Evolutionary conservation across 2,329 filamentous ascomycete species (phyloP).

Genomic region (Aspergillus ochraceoroseus): DNA sequence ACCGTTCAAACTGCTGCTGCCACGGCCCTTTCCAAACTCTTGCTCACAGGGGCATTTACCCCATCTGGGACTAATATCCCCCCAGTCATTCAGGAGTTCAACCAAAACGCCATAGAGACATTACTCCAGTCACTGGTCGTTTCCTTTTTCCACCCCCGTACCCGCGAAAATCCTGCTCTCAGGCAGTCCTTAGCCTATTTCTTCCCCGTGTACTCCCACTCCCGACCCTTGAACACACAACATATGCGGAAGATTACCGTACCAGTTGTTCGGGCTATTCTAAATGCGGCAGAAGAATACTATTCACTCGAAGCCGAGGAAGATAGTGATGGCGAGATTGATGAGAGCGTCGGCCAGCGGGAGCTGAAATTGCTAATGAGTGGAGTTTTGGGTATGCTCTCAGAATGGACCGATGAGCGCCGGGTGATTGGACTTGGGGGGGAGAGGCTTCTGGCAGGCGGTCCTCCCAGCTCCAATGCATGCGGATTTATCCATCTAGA

Average conservation of each 20-base stretch:
- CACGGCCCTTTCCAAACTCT: slow-evolving; percentile 75
- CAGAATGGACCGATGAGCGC: slow-evolving; percentile 92
- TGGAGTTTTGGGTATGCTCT: slow-evolving; percentile 71
- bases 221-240: slow-evolving; percentile 72
- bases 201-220: slow-evolving; percentile 89
- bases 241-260: slow-evolving; percentile 72
- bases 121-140: slow-evolving; percentile 80
- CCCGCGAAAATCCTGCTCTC: slow-evolving; percentile 71
- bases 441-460: slow-evolving; percentile 42
- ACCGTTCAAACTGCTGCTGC: slow-evolving; percentile 78
- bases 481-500: slow-evolving; percentile 76
- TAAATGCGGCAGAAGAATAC: slow-evolving; percentile 55
- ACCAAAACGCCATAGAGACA: slow-evolving; percentile 59
- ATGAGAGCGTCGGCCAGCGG: slow-evolving; percentile 68
- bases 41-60: slow-evolving; percentile 69
- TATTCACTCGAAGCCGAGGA: slow-evolving; percentile 69
- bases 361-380: slow-evolving; percentile 54
- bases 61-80: slow-evolving; percentile 52
- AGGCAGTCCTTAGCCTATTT: slow-evolving; percentile 89
- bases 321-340: slow-evolving; percentile 67
- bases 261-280: slow-evolving; percentile 66
- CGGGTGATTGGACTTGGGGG: slow-evolving; percentile 63
- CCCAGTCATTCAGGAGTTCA: slow-evolving; percentile 38
- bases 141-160: slow-evolving; percentile 84
- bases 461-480: slow-evolving; percentile 52